Conservation (phyloP, 345 rosid species). For the Populus simonii region DNA sequence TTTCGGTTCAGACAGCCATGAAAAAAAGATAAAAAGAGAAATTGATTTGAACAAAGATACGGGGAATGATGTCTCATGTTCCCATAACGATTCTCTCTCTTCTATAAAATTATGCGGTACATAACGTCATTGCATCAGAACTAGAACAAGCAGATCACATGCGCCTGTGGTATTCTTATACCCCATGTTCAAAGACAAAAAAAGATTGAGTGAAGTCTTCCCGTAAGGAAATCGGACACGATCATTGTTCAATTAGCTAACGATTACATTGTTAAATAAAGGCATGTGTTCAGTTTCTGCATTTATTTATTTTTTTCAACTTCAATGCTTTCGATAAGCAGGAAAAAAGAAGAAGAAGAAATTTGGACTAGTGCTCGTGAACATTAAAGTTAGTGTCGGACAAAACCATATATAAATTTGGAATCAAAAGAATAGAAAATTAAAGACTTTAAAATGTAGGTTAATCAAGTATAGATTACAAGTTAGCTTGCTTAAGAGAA, state of each 20-base stretch:
- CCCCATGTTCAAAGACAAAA: neutral
- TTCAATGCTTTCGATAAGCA: neutral
- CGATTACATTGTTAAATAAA: neutral
- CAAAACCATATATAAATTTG: neutral
- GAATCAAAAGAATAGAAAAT: neutral
- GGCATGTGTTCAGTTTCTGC: neutral
- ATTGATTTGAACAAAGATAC: constrained; percentile 18
- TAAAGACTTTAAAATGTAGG: neutral
- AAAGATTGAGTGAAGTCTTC: no score
- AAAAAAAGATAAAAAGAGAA: neutral
- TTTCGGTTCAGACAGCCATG: neutral
- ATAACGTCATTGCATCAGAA: neutral
- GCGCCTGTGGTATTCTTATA: constrained; percentile 4
- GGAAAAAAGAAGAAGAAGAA: no score
- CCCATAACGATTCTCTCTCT: neutral
- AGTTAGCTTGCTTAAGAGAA: neutral
- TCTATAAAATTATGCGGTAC: neutral
- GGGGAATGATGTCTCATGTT: constrained; percentile 26
- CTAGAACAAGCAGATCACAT: constrained; percentile 10
- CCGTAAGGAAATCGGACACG: neutral
- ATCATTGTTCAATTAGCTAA: neutral
- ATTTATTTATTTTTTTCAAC: neutral
- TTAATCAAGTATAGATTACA: neutral
- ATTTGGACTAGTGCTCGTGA: no score
- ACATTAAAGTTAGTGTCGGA: neutral